Base-by-base conservation (phyloP, 352 stramenopile species). In the Stramenopiles sp. region DNA sequence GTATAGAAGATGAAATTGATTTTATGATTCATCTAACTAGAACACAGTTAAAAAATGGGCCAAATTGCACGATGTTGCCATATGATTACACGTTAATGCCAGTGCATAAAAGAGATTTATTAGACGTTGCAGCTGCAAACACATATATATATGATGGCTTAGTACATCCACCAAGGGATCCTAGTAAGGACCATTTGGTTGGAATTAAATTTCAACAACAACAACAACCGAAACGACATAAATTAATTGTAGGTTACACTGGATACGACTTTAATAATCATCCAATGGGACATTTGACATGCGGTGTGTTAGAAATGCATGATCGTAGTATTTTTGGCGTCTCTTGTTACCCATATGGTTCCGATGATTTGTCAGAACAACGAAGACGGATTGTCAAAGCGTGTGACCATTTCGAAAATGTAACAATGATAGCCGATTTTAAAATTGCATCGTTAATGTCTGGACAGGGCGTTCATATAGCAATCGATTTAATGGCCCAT, bases 401-500 rank as follows among this genome's bases (percentile, higher is more conserved):
- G 0, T 89, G 84, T 32, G 81, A 84, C 1, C 74, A 82, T 1
- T 94, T 96, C 78, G 81, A 85, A 7, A 89, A 97, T 78, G 30
- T 95, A 0, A 13, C 73, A 0, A 63, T 30, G 0, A 43, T 84
- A 13, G 86, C 87, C 0, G 87, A 92, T 43, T 79, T 93, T 0
- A 81, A 86, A 0, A 84, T 86, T 7, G 86, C 89, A 0, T 81
- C 84, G 63, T 81, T 80, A 0, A 90, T 95, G 38, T 84, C 81
- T 0, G 23, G 74, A 0, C 87, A 92, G 43, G 74, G 82, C 1
- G 83, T 96, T 1, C 85, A 97, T 69, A 83, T 97, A 31, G 63
- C 95, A 6, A 82, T 97, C 0, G 92, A 97, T 73, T 86, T 97
- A 74, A 96, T 96, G 90, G 89, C 83, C 0, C 90, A 95, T 80